These are phyloP conservation scores for Yamadazyma jaroonii DNA, from an alignment of 1,139 yeast species.

Conservation along the genomic window DNA sequence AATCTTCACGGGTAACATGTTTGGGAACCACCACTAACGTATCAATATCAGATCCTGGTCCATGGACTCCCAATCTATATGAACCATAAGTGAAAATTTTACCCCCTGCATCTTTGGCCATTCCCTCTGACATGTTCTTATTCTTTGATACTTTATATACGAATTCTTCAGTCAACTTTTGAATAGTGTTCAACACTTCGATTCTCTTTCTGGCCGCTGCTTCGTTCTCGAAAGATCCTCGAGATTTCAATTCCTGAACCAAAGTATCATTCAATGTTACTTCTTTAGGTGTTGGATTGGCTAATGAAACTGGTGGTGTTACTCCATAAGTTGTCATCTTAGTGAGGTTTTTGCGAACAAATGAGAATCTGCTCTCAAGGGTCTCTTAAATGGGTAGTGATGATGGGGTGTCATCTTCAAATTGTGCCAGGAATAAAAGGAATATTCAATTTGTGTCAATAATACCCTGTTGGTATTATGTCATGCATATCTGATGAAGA, in stretches of 20 bases:
- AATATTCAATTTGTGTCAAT: too few species aligned
- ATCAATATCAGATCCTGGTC: conserved; percentile 98
- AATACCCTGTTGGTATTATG: too few species aligned
- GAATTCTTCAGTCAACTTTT: conserved; percentile 71
- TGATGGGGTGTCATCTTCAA: neutral
- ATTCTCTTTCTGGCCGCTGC: conserved; percentile 76
- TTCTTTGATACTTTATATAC: conserved; percentile 75
- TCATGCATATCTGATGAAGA: too few species aligned
- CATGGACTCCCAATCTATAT: conserved; percentile 90
- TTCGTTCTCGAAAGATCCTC: conserved; percentile 88
- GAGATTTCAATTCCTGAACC: conserved; percentile 74
- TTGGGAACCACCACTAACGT: conserved; percentile 94
- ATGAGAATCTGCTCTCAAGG: neutral
- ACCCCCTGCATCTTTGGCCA: conserved; percentile 98
- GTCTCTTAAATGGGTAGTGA: neutral
- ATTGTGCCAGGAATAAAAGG: neutral
- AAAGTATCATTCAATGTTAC: conserved; percentile 69
- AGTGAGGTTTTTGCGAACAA: neutral
- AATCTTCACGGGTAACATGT: conserved; percentile 88
- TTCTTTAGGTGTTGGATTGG: conserved; percentile 82
- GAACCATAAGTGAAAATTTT: conserved; percentile 95
- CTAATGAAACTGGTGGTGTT: conserved; percentile 83
- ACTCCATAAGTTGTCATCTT: conserved; percentile 61
- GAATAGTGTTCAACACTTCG: conserved; percentile 67
- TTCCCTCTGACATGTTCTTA: conserved; percentile 93